Percentiles rank a stretch among this genome's conserved stretches.
Conservation (phyloP, 163 green algal species). For the Chlorella variabilis region DNA sequence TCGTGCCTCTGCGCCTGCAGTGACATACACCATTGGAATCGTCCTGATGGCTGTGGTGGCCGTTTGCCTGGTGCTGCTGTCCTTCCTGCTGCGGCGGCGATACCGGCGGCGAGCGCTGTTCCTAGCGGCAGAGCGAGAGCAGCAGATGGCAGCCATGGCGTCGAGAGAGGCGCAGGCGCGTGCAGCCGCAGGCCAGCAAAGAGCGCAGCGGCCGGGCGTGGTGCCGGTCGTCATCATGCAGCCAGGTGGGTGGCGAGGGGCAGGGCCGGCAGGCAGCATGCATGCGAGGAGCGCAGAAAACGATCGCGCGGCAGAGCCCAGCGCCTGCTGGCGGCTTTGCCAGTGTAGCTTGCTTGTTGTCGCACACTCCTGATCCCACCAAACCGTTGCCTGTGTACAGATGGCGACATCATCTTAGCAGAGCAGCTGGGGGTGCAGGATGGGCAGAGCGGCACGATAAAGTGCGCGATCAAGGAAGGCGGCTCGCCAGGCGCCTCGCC, state of each 20-base stretch:
- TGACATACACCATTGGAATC: constrained; percentile 1
- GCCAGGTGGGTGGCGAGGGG: no score
- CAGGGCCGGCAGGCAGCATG: no score
- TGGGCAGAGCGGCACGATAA: background rate
- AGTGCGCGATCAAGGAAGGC: background rate
- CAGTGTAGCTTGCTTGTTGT: no score
- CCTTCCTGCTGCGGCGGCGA: background rate
- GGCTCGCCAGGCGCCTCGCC: background rate
- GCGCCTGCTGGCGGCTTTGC: no score
- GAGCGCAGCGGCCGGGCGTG: background rate
- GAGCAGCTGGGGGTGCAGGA: background rate
- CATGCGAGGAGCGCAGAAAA: no score
- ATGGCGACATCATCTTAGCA: constrained; percentile 1
- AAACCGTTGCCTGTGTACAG: background rate
- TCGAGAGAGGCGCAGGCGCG: background rate
- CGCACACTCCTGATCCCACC: no score
- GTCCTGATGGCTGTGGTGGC: background rate
- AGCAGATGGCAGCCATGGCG: background rate
- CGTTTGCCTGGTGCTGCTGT: background rate
- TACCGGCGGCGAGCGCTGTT: background rate
- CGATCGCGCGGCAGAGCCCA: no score
- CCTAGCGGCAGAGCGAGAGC: background rate
- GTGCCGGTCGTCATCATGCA: constrained; percentile 6
- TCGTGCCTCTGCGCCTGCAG: background rate
- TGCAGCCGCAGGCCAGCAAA: no score